Evolutionary conservation across 495 filamentous ascomycete species (phyloP), one percentile per base, ranked within the genome.

Genomic region (Tuber borchii): DNA sequence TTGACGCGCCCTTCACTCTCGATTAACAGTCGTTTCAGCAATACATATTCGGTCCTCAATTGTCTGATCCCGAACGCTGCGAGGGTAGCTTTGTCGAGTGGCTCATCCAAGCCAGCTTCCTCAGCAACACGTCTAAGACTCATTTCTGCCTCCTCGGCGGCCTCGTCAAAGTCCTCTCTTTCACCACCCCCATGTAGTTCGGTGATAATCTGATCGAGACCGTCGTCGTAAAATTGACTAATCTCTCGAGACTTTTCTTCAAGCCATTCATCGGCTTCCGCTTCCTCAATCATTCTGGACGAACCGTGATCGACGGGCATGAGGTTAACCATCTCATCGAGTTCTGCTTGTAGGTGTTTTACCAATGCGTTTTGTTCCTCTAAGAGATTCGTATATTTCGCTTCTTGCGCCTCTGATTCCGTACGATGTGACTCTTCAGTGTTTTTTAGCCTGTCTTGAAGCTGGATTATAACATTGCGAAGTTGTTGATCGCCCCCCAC

Each of bases 11-110:
- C 74, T 48, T 82, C 80, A 44, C 74, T 76, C 69, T 80, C 80
- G 4, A 73, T 74, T 14, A 80, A 44, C 19, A 79, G 51, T n/a
- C 72, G 43, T 44, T 82, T 82, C 6, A 82, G 48, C 40, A 71
- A 16, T 42, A 65, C 17, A 51, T 82, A 75, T 42, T 82, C 81
- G 3, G 51, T 74, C 10, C 80, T 51, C 43, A 82, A 31, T 34
- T 82, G 77, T n/a, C 79, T 45, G 31, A 82, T 82, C n/a, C 81
- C 81, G 19, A 82, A 82, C 12, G 81, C 81, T 17, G 81, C 81
- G 34, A 82, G 75, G 9, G 74, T 73, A 7, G 77, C 77, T 68
- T 79, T 82, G 74, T 81, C 79, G 37, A 82, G 68, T 2, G 73
- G 77, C 31, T 82, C 77, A 31, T 74, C 73, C 26, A 80, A 68